Evolutionary conservation across 176 grass and related monocot genomes (phyloP), one percentile per base, ranked within the genome.

Genomic region (Areca catechu): DNA sequence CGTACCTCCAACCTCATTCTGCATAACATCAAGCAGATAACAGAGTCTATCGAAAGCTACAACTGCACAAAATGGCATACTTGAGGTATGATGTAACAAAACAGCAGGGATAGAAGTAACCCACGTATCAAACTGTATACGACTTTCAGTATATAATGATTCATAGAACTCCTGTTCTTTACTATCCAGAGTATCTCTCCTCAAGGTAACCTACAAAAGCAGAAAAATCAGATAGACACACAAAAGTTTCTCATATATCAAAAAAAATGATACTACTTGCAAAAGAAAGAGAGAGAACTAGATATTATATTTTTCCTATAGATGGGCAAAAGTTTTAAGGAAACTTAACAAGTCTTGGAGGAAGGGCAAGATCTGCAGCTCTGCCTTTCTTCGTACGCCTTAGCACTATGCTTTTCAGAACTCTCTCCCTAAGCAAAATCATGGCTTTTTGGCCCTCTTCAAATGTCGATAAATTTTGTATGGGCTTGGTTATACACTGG

Each of bases 161-260:
- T 98, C 93, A 76, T 98, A 98, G 62, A 98, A 98, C 65, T 92
- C 87, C 23, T 82, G 71, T 67, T 98, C 93, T 16, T 79, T 83
- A 64, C 61, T 82, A 80, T 98, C 93, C 57, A 98, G 75, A 15
- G 75, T 68, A 61, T 92, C 87, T 54, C 86, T 68, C 81, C 87
- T 92, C 55, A 98, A 59, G 66, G 76, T 73, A 72, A 98, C 93
- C 93, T 98, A 75, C 65, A 67, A 55, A 43, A 43, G 34, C 34
- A 43, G 2, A 43, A 14, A 43, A 43, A 43, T 43, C 34, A 12
- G 9, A 43, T 2, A 43, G 34, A 43, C 34, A 43, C 7, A 43
- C 9, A 43, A 43, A 43, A 12, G 34, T 43, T 43, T 43, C 34
- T 43, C 34, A 2, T 43, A 43, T 43, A 43, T 43, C 34, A 43